Evolutionary conservation across 2,329 filamentous ascomycete species (phyloP).

Genomic region (Pseudophaeomoniella oleicola): DNA sequence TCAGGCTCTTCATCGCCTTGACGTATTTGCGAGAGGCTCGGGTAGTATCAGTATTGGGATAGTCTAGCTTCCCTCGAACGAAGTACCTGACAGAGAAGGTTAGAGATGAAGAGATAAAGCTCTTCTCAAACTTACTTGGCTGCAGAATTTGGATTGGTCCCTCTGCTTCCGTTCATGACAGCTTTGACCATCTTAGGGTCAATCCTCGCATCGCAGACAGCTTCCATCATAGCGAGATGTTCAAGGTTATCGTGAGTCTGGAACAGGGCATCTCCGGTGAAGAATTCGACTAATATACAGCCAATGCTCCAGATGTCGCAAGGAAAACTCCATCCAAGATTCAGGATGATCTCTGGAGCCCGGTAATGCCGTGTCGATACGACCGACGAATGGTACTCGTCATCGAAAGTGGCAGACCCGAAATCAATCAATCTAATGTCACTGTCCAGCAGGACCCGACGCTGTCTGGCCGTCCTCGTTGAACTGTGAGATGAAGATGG

Average conservation of each 20-base stretch:
- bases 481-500: constrained; percentile 48
- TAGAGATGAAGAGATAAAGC: constrained; percentile 12
- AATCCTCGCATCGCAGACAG: constrained; percentile 41
- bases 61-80: constrained; percentile 42
- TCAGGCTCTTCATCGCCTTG: constrained; percentile 50
- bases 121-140: constrained; percentile 34
- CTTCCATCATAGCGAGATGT: constrained; percentile 57
- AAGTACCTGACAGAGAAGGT: constrained; percentile 34
- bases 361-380: constrained; percentile 54
- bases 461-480: constrained; percentile 42
- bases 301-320: constrained; percentile 59
- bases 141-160: constrained; percentile 36
- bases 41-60: constrained; percentile 48
- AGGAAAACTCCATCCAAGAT: constrained; percentile 53
- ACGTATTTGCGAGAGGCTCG: constrained; percentile 52
- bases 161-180: constrained; percentile 32
- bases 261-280: constrained; percentile 53
- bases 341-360: constrained; percentile 53
- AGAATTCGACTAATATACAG: constrained; percentile 54
- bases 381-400: constrained; percentile 54
- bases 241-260: constrained; percentile 56
- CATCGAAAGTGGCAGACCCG: constrained; percentile 52
- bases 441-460: constrained; percentile 48
- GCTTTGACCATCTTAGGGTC: constrained; percentile 40
- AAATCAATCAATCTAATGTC: constrained; percentile 56